Evolutionary conservation across 1,284 basidiomycete species (phyloP).

Genomic region (Trichosporon asahii): DNA sequence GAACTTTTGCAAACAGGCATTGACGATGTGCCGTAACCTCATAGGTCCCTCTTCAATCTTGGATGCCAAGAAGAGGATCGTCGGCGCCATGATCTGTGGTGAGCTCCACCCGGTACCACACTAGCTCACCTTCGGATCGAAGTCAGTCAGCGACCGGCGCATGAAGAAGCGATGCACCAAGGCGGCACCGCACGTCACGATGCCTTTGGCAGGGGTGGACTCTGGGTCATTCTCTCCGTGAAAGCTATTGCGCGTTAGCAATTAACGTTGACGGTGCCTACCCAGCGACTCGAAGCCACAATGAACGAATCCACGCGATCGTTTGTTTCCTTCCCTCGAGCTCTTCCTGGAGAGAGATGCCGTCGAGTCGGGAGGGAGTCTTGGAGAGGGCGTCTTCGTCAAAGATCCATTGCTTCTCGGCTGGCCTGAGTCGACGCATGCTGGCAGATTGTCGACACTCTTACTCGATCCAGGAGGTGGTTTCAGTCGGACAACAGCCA

Average conservation of each 20-base stretch:
- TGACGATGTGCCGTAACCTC: conserved; percentile 42
- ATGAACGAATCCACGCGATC: conserved; percentile 23
- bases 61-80: conserved; percentile 85
- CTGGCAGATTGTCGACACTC: neutral
- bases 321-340: conserved; percentile 31
- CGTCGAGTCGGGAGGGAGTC: conserved; percentile 38
- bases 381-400: conserved; percentile 20
- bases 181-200: conserved; percentile 74
- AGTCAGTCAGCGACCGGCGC: conserved; percentile 80
- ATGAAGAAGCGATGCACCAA: conserved; percentile 95
- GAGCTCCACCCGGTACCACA: neutral
- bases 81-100: conserved; percentile 75
- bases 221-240: conserved; percentile 22
- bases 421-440: conserved; percentile 34
- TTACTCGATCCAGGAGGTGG: neutral
- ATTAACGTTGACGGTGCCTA: neutral
- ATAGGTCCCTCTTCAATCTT: conserved; percentile 59
- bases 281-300: conserved; percentile 22
- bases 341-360: conserved; percentile 31
- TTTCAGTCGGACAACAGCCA: neutral
- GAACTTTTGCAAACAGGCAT: conserved; percentile 38
- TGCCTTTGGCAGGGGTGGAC: conserved; percentile 26
- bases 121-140: conserved; percentile 54
- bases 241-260: neutral
- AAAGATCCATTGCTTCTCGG: conserved; percentile 45